These are phyloP conservation scores for Gautieria morchelliformis DNA, from an alignment of 768 basidiomycete genomes.

Conservation along the genomic window DNA sequence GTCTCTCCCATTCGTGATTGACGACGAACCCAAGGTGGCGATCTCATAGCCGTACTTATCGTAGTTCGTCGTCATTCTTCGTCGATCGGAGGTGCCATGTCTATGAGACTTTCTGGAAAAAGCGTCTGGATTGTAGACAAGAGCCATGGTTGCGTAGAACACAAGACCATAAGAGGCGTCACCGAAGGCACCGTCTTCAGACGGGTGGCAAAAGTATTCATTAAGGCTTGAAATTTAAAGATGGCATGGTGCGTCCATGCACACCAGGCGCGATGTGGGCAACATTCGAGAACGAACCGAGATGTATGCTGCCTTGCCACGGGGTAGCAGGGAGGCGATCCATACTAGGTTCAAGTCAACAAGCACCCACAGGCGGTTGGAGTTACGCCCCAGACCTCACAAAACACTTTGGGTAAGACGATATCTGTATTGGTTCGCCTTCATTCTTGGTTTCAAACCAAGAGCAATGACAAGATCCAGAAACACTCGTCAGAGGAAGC, in stretches of 20 bases:
- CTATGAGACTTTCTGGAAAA: neutral
- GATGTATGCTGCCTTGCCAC: neutral
- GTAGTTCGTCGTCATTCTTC: slow-evolving; percentile 6
- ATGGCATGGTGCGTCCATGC: slow-evolving; percentile 5
- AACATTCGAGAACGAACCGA: neutral
- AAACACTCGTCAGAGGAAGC: too few species aligned
- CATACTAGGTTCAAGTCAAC: neutral
- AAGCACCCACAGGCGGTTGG: neutral
- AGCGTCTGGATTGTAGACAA: neutral
- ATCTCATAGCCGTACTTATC: slow-evolving; percentile 8
- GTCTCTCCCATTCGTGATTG: neutral
- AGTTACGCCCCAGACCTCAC: neutral
- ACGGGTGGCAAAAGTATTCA: neutral
- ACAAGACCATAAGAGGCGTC: neutral
- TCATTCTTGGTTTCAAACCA: too few species aligned
- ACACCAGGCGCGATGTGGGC: slow-evolving; percentile 5
- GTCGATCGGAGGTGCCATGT: slow-evolving; percentile 1
- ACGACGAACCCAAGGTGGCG: slow-evolving; percentile 1
- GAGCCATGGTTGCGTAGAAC: slow-evolving; percentile 1
- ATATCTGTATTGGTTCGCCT: too few species aligned
- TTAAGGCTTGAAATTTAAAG: neutral
- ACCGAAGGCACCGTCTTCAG: neutral
- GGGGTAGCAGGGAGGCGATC: neutral
- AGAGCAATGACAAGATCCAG: too few species aligned
- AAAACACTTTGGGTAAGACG: too few species aligned